These are phyloP conservation scores for Aspergillus ellipticus DNA, from an alignment of 495 filamentous ascomycete species.

Conservation along the genomic window DNA sequence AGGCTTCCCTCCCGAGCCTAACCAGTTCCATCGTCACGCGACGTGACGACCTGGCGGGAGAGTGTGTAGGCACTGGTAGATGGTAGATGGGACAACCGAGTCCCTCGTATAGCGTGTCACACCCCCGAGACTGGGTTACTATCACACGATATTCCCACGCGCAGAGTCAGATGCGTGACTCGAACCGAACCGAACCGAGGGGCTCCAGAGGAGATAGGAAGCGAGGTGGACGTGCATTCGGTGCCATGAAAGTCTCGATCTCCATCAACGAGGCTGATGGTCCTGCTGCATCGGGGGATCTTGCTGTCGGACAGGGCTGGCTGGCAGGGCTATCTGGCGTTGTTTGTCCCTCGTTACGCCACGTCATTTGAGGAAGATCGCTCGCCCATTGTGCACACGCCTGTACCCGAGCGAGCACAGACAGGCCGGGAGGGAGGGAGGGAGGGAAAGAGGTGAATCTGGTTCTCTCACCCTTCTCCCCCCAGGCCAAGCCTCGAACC, in stretches of 20 bases:
- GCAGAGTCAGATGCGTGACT: slow-evolving; percentile 6
- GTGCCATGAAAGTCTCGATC: background rate
- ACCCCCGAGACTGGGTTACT: slow-evolving; percentile 4
- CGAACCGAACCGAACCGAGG: background rate
- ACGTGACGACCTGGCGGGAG: slow-evolving; percentile 1
- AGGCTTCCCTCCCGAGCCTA: slow-evolving; percentile 1
- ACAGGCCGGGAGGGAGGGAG: slow-evolving; percentile 15
- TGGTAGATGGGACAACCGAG: slow-evolving; percentile 6
- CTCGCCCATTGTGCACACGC: slow-evolving; percentile 8
- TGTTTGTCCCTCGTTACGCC: slow-evolving; percentile 14
- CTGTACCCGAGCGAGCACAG: slow-evolving; percentile 20
- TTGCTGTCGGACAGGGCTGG: background rate
- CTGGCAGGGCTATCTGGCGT: slow-evolving; percentile 3
- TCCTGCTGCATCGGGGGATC: background rate
- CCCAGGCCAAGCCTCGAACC: slow-evolving; percentile 12
- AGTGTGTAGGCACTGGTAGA: background rate
- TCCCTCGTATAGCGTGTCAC: slow-evolving; percentile 17
- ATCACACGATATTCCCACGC: slow-evolving; percentile 9
- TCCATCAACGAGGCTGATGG: background rate
- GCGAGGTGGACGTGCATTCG: background rate
- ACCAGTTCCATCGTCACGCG: slow-evolving; percentile 11
- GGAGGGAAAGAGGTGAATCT: too few species aligned
- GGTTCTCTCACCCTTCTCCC: slow-evolving; percentile 2
- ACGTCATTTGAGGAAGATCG: slow-evolving; percentile 18
- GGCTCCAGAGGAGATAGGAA: background rate